A percentile compares a stretch with the other conserved stretches of the same genome.
Conservation (phyloP, 371 early-diverging fungal species). For the Mucor plumbeus region DNA sequence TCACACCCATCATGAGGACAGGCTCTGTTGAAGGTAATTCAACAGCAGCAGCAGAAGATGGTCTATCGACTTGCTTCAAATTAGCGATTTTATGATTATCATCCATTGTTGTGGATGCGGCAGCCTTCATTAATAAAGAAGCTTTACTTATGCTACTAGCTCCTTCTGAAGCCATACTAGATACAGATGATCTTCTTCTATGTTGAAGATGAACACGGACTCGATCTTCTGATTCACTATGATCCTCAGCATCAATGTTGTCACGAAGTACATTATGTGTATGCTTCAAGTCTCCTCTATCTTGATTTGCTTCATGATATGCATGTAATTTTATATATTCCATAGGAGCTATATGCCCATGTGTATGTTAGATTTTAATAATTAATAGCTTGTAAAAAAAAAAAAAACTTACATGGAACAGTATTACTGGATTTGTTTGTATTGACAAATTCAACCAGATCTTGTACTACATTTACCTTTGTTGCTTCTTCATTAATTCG, state of each 20-base stretch:
- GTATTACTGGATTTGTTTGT: slow-evolving; percentile 23
- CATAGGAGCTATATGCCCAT: slow-evolving; percentile 18
- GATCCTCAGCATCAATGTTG: slow-evolving; percentile 19
- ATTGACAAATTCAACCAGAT: slow-evolving; percentile 22
- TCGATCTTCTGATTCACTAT: slow-evolving; percentile 23
- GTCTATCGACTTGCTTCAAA: neutral
- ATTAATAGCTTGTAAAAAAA: too few relatives aligned
- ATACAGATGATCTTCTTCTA: neutral
- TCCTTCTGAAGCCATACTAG: neutral
- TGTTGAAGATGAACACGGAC: neutral
- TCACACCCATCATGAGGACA: slow-evolving; percentile 24
- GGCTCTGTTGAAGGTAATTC: slow-evolving; percentile 1
- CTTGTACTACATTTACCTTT: slow-evolving; percentile 15
- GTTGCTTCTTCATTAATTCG: slow-evolving; percentile 15
- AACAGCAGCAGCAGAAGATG: neutral
- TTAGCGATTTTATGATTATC: neutral
- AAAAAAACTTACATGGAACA: slow-evolving; percentile 25
- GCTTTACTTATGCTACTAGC: neutral
- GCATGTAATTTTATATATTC: slow-evolving; percentile 31
- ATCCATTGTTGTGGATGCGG: neutral
- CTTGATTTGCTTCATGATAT: slow-evolving; percentile 22
- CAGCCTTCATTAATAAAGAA: neutral
- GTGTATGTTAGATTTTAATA: neutral
- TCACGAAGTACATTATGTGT: slow-evolving; percentile 9
- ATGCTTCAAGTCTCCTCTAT: slow-evolving; percentile 14